Evolutionary conservation across 163 green algal species (phyloP).

Genomic region (Prototheca stagnorum): DNA sequence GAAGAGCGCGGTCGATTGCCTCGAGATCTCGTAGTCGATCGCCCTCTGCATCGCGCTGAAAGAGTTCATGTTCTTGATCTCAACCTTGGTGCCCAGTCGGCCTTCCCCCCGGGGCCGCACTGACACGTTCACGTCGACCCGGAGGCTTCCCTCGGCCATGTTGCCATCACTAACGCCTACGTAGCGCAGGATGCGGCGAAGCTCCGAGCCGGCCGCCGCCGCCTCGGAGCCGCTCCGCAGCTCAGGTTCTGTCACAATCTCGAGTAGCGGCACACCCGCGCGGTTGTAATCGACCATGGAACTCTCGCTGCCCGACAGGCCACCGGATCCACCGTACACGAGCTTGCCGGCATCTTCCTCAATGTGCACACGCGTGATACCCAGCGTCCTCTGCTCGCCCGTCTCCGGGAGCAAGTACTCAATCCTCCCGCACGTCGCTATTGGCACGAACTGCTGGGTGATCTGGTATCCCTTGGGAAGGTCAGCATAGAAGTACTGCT

Average conservation of each 20-base stretch:
- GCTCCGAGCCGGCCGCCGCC: slow-evolving; percentile 72
- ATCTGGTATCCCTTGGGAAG: slow-evolving; percentile 98
- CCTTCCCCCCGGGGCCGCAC: slow-evolving; percentile 44
- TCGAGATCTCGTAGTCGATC: slow-evolving; percentile 71
- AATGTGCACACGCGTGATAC: slow-evolving; percentile 69
- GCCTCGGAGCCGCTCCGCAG: slow-evolving; percentile 67
- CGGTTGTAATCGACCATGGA: slow-evolving; percentile 86
- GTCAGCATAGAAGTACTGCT: slow-evolving; percentile 99
- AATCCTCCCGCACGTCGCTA: slow-evolving; percentile 38
- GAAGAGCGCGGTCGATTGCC: slow-evolving; percentile 49
- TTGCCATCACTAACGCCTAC: slow-evolving; percentile 74
- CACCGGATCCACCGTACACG: slow-evolving; percentile 30
- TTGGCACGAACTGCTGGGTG: slow-evolving; percentile 76
- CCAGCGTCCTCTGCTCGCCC: slow-evolving; percentile 13
- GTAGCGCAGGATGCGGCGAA: slow-evolving; percentile 74
- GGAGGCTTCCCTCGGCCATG: slow-evolving; percentile 81
- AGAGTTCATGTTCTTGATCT: slow-evolving; percentile 99
- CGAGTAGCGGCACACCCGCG: slow-evolving; percentile 79
- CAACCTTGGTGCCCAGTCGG: slow-evolving; percentile 81
- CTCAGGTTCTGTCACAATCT: slow-evolving; percentile 90
- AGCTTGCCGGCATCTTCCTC: slow-evolving; percentile 81
- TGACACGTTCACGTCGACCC: slow-evolving; percentile 89
- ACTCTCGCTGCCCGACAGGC: slow-evolving; percentile 39
- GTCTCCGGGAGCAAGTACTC: slow-evolving; percentile 15
- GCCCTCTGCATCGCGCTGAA: slow-evolving; percentile 86